Evolutionary conservation across 2,329 filamentous ascomycete genomes (phyloP), one percentile per base, ranked within the genome.

Genomic region (Trichoderma sp.): DNA sequence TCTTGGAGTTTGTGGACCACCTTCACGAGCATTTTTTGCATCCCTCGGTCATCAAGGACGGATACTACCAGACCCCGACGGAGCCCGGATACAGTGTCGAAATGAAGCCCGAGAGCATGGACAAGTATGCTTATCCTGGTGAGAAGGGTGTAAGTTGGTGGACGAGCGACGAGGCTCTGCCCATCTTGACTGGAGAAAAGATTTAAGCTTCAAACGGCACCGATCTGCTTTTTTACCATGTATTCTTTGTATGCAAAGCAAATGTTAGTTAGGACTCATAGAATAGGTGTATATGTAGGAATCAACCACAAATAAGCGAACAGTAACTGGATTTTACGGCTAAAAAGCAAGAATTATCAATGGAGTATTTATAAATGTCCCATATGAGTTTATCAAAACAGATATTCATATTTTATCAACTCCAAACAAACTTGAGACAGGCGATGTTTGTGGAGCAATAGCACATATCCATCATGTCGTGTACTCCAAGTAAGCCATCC

Each of bases 1-100:
- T 97, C 61, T 84, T 97, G 71, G 95, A 98, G 85, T 97, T 95
- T 81, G 94, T 97, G 28, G 94, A 97, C 80, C 93, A 97, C 82
- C 83, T 97, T 78, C 95, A 97, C 82, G 94, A 97, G 87, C 94
- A 97, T 83, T 97, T 97, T 81, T 84, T 93, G 78, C 88, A 97
- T 81, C 94, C 94, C 1, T 88, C 90, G 2, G 87, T 91, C 71
- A 93, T 97, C 77, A 90, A 91, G 82, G 91, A 94, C 75, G 95
- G 94, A 4, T 96, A 94, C 82, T 97, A 97, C 83, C 92, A 92
- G 75, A 97, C 95, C 1, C 94, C 95, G 0, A 91, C 84, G 74
- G 90, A 94, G 79, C 87, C 94, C 0, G 94, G 94, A 0, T 97
- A 97, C 81, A 95, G 92, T 78, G 94, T 97, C 3, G 93, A 97